Base-by-base conservation (phyloP, 129 eudicot genomes). In the Deinandra increscens region DNA sequence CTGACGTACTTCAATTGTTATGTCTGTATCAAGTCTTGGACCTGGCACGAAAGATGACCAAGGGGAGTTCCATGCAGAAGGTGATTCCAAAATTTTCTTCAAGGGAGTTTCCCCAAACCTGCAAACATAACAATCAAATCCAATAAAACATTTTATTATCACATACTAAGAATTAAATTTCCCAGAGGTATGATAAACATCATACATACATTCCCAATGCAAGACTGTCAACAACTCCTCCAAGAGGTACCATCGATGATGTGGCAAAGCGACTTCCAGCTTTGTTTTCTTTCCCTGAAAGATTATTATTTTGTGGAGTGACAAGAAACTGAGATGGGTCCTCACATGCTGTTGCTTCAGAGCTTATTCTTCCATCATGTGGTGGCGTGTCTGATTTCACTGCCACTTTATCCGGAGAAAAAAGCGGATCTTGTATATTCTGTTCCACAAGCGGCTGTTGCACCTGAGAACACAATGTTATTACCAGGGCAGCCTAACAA, bases 41-140 rank as follows among this genome's bases (percentile, higher is more conserved):
- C 89, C 88, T 7, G 88, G 86, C 37, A 81, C 60, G 42, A 82
- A 86, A 46, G 83, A 79, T 41, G 79, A 86, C 97, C 93, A 91
- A 54, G 96, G 97, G 2, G 97, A 91, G 69, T 78, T 91, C 96
- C 93, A 88, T 11, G 94, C 87, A 45, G 91, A 88, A 67, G 97
- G 94, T 66, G 96, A 91, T 63, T 91, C 97, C 66, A 88, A 63
- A 74, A 81, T 78, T 79, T 80, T 74, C 72, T 74, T 88, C 18
- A 81, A 78, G 43, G 96, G 89, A n/a, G 91, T 91, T 56, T 73
- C 94, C 10, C 82, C 74, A 70, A 86, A 78, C 59, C 97, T 91
- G 72, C 3, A 45, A 37, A 46, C 48, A 64, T 58, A 60, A 38
- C 37, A 38, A 34, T 19, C 23, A 45, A 70, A 71, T 37, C 74